A percentile compares a stretch with the other conserved stretches of the same genome.
These are phyloP conservation scores for Coffea eugenioides DNA, from an alignment of 257 asterid genomes.

Conservation along the genomic window DNA sequence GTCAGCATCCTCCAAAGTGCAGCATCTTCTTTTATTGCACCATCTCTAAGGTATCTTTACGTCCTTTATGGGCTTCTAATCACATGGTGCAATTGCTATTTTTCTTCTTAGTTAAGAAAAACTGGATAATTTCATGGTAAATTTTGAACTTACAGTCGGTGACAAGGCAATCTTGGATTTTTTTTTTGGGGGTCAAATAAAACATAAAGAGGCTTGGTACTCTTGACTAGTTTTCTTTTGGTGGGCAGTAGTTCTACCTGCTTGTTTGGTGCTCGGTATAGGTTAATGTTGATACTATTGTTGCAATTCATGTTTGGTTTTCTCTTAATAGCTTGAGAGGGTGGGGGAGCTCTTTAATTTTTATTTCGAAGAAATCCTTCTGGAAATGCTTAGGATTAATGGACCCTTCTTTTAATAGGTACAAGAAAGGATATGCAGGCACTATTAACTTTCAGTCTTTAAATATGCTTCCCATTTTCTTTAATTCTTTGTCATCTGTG, in stretches of 20 bases:
- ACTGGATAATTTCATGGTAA: neutral
- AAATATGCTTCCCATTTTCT: neutral
- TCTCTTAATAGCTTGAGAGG: conserved; percentile 1
- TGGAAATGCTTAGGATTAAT: neutral
- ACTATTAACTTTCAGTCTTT: neutral
- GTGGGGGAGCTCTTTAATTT: neutral
- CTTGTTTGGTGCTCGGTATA: neutral
- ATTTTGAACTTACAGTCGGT: neutral
- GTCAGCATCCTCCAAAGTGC: conserved; percentile 97
- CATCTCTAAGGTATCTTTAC: conserved; percentile 73
- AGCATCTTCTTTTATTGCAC: conserved; percentile 96
- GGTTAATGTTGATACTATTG: neutral
- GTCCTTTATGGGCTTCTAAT: neutral
- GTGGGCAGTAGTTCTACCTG: neutral
- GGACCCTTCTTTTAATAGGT: neutral
- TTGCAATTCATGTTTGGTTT: neutral
- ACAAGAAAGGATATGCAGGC: neutral
- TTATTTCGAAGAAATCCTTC: neutral
- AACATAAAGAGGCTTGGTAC: neutral
- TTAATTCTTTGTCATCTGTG: neutral
- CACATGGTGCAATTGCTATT: neutral
- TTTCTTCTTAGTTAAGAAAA: neutral
- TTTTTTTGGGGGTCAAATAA: no score
- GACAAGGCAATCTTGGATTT: neutral
- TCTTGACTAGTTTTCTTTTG: neutral